phyloP scores from a whole-genome alignment of 2,329 filamentous ascomycete genomes.

The Ophiocordyceps camponoti-floridani region DNA sequence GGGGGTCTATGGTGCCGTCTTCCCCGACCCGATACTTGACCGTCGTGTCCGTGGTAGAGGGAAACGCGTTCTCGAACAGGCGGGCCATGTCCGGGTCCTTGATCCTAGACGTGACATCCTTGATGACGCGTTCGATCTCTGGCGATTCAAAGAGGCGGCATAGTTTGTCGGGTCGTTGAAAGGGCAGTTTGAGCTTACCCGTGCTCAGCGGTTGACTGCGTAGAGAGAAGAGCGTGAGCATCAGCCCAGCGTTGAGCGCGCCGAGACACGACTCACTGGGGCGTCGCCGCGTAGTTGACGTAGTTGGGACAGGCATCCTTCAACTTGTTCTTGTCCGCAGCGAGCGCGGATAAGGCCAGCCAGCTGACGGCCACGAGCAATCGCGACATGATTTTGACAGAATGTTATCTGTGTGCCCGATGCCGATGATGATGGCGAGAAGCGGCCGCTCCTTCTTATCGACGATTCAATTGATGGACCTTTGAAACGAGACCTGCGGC shows the following conservation, averaged over 20 bases:
- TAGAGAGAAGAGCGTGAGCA: background rate
- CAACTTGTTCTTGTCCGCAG: slow-evolving; percentile 9
- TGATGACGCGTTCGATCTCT: slow-evolving; percentile 74
- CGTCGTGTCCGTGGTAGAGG: slow-evolving; percentile 71
- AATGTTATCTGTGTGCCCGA: no score
- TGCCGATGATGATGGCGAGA: no score
- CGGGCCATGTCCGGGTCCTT: slow-evolving; percentile 75
- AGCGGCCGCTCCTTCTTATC: no score
- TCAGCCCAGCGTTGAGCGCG: no score
- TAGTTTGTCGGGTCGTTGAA: slow-evolving; percentile 60
- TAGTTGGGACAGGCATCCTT: slow-evolving; percentile 22
- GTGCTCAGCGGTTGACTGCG: slow-evolving; percentile 58
- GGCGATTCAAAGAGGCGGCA: slow-evolving; percentile 85
- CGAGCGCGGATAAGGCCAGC: slow-evolving; percentile 8
- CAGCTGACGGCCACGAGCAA: slow-evolving; percentile 10
- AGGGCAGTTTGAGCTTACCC: slow-evolving; percentile 66
- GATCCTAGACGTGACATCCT: slow-evolving; percentile 63
- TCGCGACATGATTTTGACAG: slow-evolving; percentile 4
- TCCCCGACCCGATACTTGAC: slow-evolving; percentile 70
- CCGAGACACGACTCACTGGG: slow-evolving; percentile 16
- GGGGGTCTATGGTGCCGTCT: slow-evolving; percentile 19
- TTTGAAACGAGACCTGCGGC: background rate
- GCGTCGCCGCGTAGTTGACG: slow-evolving; percentile 17
- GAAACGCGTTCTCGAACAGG: slow-evolving; percentile 89
- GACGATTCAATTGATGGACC: no score